Evolutionary conservation across 1,284 basidiomycete species (phyloP).

Genomic region (Cryptococcus deneoformans): DNA sequence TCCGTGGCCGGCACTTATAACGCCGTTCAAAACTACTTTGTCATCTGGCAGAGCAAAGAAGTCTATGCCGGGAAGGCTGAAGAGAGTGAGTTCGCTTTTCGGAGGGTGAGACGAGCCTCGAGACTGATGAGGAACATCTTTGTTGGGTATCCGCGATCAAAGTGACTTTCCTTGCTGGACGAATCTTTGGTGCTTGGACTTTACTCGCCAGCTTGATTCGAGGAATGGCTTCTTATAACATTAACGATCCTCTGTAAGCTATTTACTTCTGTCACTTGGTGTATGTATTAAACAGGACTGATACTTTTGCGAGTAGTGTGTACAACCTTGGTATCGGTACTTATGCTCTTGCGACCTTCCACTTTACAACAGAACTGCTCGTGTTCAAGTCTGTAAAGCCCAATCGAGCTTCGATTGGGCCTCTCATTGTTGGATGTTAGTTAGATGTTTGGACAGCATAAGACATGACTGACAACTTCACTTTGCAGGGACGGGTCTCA

Average conservation of each 20-base stretch:
- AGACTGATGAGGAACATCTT: neutral
- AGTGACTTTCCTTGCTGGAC: constrained; percentile 81
- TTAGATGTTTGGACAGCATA: constrained; percentile 7
- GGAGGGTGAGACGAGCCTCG: neutral
- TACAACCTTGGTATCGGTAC: constrained; percentile 86
- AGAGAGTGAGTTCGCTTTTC: constrained; percentile 42
- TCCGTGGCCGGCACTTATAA: constrained; percentile 77
- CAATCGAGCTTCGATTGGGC: constrained; percentile 64
- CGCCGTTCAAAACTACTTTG: constrained; percentile 74
- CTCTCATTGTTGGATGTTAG: constrained; percentile 85
- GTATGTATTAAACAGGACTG: neutral
- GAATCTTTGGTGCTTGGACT: constrained; percentile 88
- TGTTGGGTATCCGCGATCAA: constrained; percentile 7
- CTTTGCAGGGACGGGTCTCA: constrained; percentile 19
- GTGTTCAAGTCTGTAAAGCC: constrained; percentile 76
- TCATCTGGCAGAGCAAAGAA: constrained; percentile 69
- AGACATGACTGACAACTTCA: neutral
- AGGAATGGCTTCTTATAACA: constrained; percentile 72
- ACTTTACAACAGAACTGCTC: constrained; percentile 82
- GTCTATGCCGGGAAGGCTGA: constrained; percentile 65
- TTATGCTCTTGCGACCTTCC: constrained; percentile 84
- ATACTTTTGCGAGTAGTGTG: constrained; percentile 55
- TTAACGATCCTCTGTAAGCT: neutral
- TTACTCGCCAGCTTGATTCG: constrained; percentile 76
- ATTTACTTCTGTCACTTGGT: neutral